phyloP scores from a whole-genome alignment of 345 rosid genomes.

The Eucalyptus marginata region DNA sequence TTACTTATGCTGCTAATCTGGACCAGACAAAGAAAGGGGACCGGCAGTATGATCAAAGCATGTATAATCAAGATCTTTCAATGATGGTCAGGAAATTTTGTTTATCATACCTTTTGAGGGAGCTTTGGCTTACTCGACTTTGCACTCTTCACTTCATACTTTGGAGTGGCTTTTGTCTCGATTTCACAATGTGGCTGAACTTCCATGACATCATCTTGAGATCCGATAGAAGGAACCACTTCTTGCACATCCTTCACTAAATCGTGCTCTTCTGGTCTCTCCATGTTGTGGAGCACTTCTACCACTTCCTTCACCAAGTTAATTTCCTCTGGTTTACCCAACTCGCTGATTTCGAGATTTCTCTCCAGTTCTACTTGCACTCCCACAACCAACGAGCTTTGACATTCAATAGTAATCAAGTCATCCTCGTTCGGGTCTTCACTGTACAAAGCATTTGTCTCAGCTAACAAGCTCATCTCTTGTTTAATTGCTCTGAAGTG shows the following conservation, averaged over 20 bases:
- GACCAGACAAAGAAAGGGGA: not conserved
- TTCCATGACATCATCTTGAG: conserved; percentile 10
- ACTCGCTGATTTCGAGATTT: not conserved
- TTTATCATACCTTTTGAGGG: conserved; percentile 33
- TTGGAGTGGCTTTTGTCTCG: conserved; percentile 4
- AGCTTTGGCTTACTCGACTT: conserved; percentile 17
- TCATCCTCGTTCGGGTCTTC: conserved; percentile 20
- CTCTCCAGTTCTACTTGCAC: conserved; percentile 21
- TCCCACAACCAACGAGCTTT: conserved; percentile 15
- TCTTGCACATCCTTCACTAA: conserved; percentile 7
- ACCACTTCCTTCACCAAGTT: conserved; percentile 8
- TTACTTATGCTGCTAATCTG: conserved; percentile 23
- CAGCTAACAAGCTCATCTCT: conserved; percentile 9
- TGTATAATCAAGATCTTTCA: not conserved
- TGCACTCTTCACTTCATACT: conserved; percentile 11
- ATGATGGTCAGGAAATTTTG: not conserved
- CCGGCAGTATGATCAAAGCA: not conserved
- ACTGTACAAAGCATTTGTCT: not conserved
- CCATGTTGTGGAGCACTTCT: not conserved
- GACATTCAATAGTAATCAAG: conserved; percentile 13
- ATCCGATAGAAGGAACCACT: not conserved
- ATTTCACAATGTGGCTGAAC: conserved; percentile 4
- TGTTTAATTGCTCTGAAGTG: conserved; percentile 23
- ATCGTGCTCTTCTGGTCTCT: conserved; percentile 1
- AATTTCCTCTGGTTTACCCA: conserved; percentile 4